These are phyloP conservation scores for Backusella morwellensis DNA, from an alignment of 192 early-diverging fungal genomes.

Conservation along the genomic window DNA sequence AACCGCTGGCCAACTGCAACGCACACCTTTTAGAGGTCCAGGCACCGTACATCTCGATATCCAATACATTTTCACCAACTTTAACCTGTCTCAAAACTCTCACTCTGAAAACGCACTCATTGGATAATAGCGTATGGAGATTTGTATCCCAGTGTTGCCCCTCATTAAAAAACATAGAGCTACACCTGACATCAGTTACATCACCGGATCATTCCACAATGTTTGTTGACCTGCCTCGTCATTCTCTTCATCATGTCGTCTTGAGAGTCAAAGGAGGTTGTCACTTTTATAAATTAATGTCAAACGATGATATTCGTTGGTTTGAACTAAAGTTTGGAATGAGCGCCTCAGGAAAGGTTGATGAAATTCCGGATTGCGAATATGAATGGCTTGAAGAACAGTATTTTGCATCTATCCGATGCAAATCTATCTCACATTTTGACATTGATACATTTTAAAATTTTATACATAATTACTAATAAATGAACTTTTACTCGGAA, in stretches of 20 bases:
- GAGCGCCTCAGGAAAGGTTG: background rate
- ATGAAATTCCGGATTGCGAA: background rate
- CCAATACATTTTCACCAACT: background rate
- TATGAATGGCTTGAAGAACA: slow-evolving; percentile 5
- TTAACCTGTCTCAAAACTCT: background rate
- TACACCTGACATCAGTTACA: background rate
- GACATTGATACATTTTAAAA: background rate
- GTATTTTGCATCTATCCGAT: background rate
- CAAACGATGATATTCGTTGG: background rate
- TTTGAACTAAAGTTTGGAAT: background rate
- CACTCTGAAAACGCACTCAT: background rate
- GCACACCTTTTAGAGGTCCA: background rate
- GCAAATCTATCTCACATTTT: background rate
- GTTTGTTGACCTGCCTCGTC: background rate
- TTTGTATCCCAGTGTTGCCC: background rate
- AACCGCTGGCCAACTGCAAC: background rate
- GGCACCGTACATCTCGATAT: background rate
- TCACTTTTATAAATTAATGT: background rate
- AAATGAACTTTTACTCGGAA: too few relatives aligned
- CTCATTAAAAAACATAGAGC: background rate
- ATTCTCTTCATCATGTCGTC: background rate
- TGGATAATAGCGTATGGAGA: background rate
- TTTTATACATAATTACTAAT: too few relatives aligned
- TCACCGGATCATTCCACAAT: background rate
- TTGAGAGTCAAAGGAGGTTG: background rate